Evolutionary conservation across 1,139 yeast species (phyloP).

Genomic region (Candida dubliniensis): DNA sequence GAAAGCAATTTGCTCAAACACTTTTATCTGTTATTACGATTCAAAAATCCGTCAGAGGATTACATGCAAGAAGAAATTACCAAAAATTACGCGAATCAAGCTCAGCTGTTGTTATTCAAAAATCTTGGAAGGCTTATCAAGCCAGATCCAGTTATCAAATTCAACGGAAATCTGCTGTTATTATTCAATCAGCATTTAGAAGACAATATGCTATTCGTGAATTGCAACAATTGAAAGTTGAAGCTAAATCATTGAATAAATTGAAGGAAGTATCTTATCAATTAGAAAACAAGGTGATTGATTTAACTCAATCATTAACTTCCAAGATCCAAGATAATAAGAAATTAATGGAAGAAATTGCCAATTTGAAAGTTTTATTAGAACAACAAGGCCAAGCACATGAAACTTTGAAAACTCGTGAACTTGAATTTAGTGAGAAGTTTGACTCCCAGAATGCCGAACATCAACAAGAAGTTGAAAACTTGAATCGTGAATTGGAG

Average conservation of each 20-base stretch:
- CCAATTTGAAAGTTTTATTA: slow-evolving; percentile 52
- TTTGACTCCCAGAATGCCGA: slow-evolving; percentile 45
- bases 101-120: slow-evolving; percentile 75
- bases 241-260: slow-evolving; percentile 88
- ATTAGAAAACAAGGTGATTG: slow-evolving; percentile 93
- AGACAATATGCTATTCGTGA: slow-evolving; percentile 70
- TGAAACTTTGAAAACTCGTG: slow-evolving; percentile 55
- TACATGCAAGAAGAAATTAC: slow-evolving; percentile 52
- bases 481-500: slow-evolving; percentile 58
- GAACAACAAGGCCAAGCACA: slow-evolving; percentile 61
- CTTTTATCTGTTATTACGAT: slow-evolving; percentile 54
- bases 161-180: slow-evolving; percentile 54
- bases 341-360: slow-evolving; percentile 62
- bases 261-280: slow-evolving; percentile 89
- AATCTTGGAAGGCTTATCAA: slow-evolving; percentile 56
- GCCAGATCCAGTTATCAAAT: slow-evolving; percentile 48
- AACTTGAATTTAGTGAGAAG: slow-evolving; percentile 51
- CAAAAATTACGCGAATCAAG: slow-evolving; percentile 49
- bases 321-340: slow-evolving; percentile 79
- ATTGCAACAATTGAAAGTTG: slow-evolving; percentile 64
- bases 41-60: slow-evolving; percentile 73
- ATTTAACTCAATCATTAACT: slow-evolving; percentile 82
- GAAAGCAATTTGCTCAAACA: slow-evolving; percentile 46
- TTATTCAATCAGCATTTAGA: slow-evolving; percentile 78
- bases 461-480: slow-evolving; percentile 52